A percentile compares a stretch with the other conserved stretches of the same genome.
These are phyloP conservation scores for Malassezia nana DNA, from an alignment of 1,284 basidiomycete species.

Conservation along the genomic window DNA sequence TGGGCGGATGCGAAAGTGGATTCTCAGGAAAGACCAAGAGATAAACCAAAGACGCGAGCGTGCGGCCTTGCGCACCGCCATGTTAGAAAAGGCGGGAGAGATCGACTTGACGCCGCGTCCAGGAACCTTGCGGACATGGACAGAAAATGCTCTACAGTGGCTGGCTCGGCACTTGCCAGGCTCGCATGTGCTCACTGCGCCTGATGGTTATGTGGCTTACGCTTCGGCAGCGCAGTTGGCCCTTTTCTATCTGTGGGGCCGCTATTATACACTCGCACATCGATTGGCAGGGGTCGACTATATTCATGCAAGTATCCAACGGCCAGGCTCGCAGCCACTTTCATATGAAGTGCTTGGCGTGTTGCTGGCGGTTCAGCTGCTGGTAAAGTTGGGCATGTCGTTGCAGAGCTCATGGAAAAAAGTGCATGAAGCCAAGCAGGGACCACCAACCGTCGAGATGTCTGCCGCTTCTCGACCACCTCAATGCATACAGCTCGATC, in stretches of 20 bases:
- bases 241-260: constrained; percentile 48
- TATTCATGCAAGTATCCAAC: constrained; percentile 21
- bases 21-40: constrained; percentile 1
- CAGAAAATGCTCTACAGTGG: constrained; percentile 14
- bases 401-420: constrained; percentile 11
- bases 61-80: constrained; percentile 7
- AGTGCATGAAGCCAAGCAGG: constrained; percentile 22
- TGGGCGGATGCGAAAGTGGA: constrained; percentile 18
- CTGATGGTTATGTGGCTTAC: constrained; percentile 29
- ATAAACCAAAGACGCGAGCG: constrained; percentile 19
- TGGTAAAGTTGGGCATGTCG: constrained; percentile 25
- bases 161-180: constrained; percentile 29
- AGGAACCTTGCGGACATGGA: not conserved
- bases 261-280: constrained; percentile 48
- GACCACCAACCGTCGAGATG: not conserved
- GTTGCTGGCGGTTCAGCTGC: constrained; percentile 43
- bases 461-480: not conserved
- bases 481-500: constrained; percentile 10
- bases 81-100: constrained; percentile 1
- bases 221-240: constrained; percentile 46
- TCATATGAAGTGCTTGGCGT: constrained; percentile 49
- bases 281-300: constrained; percentile 43
- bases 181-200: constrained; percentile 37
- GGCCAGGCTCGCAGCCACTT: constrained; percentile 25
- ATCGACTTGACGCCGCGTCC: not conserved